Percentiles rank a stretch among this genome's conserved stretches.
Conservation (phyloP, 768 basidiomycete species). For the Russula ochroleuca region DNA sequence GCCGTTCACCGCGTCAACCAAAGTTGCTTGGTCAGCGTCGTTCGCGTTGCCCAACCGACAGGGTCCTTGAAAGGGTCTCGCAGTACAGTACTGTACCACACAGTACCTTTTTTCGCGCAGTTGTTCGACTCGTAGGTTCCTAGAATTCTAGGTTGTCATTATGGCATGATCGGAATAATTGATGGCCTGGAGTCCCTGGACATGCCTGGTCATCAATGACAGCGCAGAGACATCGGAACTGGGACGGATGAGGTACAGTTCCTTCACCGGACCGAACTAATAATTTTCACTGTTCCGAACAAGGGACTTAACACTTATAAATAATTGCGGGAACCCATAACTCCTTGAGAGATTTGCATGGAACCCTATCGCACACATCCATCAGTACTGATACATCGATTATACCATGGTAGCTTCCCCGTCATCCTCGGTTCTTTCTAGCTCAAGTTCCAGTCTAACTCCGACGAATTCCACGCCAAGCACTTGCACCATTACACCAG, state of each 20-base stretch:
- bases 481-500: conserved; percentile 23
- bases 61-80: too few relatives aligned
- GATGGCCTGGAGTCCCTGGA: neutral
- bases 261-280: too few relatives aligned
- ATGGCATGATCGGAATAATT: neutral
- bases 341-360: too few relatives aligned
- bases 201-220: neutral
- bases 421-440: conserved; percentile 20
- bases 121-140: neutral
- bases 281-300: too few relatives aligned
- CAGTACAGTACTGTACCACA: neutral
- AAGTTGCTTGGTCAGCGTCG: neutral
- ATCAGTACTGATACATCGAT: too few relatives aligned
- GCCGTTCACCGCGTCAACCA: too few relatives aligned
- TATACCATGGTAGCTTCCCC: conserved; percentile 18
- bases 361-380: too few relatives aligned
- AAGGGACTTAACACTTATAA: too few relatives aligned
- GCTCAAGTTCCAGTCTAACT: conserved; percentile 17
- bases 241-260: neutral
- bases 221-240: neutral
- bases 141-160: neutral
- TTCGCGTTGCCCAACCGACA: too few relatives aligned
- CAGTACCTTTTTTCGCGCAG: neutral
- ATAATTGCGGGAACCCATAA: too few relatives aligned
- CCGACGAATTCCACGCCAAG: conserved; percentile 22